Base-by-base conservation (phyloP, 148 eudicot species). In the Camellia lanceoleosa region DNA sequence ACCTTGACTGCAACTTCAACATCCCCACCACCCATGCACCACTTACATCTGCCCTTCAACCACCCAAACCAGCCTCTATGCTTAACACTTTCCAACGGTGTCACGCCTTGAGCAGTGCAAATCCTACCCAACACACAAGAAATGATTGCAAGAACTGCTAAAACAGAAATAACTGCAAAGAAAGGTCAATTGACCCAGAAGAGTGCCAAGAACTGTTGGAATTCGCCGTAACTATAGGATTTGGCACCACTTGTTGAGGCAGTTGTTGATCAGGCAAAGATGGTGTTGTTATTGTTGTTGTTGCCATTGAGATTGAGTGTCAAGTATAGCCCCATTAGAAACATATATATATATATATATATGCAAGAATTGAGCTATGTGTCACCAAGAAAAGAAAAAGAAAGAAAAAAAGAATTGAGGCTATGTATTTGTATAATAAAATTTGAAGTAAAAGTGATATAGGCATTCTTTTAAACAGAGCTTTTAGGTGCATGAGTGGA, bases 101-200 rank as follows among this genome's bases (percentile, higher is more conserved):
- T 18, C 8, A 58, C 13, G 51, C 12, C 23, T 58, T 18, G 78
- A 15, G 65, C 60, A 12, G 19, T 73, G 18, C 82, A 79, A 76
- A 70, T 52, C 64, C 83, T 79, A 15, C 75, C 83, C 1, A 79
- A 14, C 12, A 82, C 43, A 47, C 87, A 85, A 1, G 85, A 85
- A 55, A 85, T 43, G 13, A 85, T 73, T 3, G 78, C 51, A 9
- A 85, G 74, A 70, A 85, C 56, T 3, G 83, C 66, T 6, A 85
- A 68, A 30, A 82, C 75, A 3, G 85, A 85, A 30, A 85, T 82
- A 62, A 85, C 87, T 0, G 43, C 87, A 60, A 85, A 79, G 72
- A 85, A 85, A 41, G 87, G 87, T 12, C 81, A 0, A 85, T 65
- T 14, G 87, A 79, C 1, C 85, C 85, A 0, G 85, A 76, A 23